Conservation (phyloP, 2,329 filamentous ascomycete genomes). For the Tolypocladium endophyticum region DNA sequence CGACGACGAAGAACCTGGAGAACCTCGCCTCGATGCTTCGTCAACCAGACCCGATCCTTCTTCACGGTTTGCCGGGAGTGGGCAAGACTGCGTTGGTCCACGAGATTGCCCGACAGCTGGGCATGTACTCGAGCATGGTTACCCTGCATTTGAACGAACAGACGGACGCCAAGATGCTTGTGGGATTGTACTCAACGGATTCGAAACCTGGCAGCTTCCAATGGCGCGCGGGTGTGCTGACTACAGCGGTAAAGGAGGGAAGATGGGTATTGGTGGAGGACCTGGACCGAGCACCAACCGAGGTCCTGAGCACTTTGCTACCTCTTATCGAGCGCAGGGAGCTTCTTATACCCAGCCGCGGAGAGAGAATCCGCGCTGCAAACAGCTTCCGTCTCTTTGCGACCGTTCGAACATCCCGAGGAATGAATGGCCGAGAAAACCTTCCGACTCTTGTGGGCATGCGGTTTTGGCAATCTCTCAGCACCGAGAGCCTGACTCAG, state of each 20-base stretch:
- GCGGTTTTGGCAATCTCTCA: constrained; percentile 76
- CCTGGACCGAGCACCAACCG: constrained; percentile 84
- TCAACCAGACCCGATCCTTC: constrained; percentile 58
- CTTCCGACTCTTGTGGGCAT: constrained; percentile 68
- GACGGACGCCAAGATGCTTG: constrained; percentile 91
- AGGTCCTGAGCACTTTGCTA: constrained; percentile 86
- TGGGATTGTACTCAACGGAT: constrained; percentile 89
- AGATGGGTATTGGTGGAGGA: constrained; percentile 97
- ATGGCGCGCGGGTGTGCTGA: constrained; percentile 88
- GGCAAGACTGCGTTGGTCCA: constrained; percentile 85
- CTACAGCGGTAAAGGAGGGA: constrained; percentile 86
- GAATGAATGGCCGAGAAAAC: constrained; percentile 55
- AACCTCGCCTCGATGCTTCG: constrained; percentile 59
- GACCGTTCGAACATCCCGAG: constrained; percentile 70
- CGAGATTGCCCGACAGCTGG: constrained; percentile 70
- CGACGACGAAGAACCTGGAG: constrained; percentile 62
- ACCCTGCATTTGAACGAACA: constrained; percentile 96
- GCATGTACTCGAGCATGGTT: constrained; percentile 73
- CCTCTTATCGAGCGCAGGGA: constrained; percentile 90
- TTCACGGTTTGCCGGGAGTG: constrained; percentile 74
- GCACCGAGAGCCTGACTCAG: constrained; percentile 53
- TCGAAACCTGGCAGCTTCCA: constrained; percentile 79
- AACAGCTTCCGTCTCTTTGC: constrained; percentile 85
- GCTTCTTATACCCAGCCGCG: constrained; percentile 78
- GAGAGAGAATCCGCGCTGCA: constrained; percentile 73